Percentiles rank a stretch among this genome's conserved stretches.
These are phyloP conservation scores for Ilyonectria mors-panacis DNA, from an alignment of 2,329 filamentous ascomycete genomes.

Conservation along the genomic window DNA sequence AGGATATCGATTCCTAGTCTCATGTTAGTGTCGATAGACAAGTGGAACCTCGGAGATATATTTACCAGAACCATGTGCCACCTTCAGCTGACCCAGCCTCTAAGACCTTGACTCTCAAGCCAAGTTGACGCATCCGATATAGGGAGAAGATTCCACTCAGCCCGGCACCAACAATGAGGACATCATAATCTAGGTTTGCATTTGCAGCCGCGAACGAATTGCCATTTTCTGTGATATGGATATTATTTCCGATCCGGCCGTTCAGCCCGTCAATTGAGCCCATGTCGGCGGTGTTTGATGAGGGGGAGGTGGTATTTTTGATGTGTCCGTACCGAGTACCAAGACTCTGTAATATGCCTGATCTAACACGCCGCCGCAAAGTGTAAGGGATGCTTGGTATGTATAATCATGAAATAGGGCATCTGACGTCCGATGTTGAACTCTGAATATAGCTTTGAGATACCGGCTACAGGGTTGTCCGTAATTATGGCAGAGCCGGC, in stretches of 20 bases:
- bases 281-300: background rate
- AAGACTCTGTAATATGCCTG: too few relatives aligned
- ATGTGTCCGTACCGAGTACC: background rate
- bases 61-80: slow-evolving; percentile 62
- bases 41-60: background rate
- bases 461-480: background rate
- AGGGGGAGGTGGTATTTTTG: background rate
- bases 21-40: background rate
- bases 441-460: background rate
- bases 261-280: background rate
- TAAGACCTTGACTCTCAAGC: slow-evolving; percentile 54
- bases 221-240: background rate
- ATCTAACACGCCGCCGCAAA: too few relatives aligned
- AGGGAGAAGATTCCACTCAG: slow-evolving; percentile 59
- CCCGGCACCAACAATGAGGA: slow-evolving; percentile 41
- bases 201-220: background rate
- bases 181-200: slow-evolving; percentile 39
- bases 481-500: background rate
- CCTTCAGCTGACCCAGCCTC: slow-evolving; percentile 59
- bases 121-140: slow-evolving; percentile 58
- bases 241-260: background rate
- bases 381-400: background rate
- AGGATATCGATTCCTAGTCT: slow-evolving; percentile 56
- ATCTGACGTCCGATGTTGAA: background rate
- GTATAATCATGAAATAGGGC: background rate